Base-by-base conservation (phyloP, 2,329 filamentous ascomycete genomes). In the Neodidymelliopsis sp. region DNA sequence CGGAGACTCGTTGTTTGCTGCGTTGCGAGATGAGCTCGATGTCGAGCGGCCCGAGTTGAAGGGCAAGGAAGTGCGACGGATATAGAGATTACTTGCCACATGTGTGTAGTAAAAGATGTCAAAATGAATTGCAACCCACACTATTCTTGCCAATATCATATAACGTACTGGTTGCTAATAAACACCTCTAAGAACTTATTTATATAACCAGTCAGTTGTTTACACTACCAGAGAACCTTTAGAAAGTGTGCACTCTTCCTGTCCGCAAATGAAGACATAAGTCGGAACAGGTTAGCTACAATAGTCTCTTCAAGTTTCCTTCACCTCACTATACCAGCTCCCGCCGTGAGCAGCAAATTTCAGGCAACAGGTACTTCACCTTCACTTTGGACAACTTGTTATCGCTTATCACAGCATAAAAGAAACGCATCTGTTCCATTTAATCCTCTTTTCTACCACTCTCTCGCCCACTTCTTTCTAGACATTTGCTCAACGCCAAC, bases 21-120 rank as follows among this genome's bases (percentile, higher is more conserved):
- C 92, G 5, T 77, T 99, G 53, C 80, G 94, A 50, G 94, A 99
- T 64, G 94, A 99, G 73, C 91, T 91, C 87, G 94, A 99, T 72
- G 83, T 90, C 4, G 91, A 97, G 67, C 79, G 93, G 57, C 94
- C 94, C 0, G 93, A 96, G 63, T 88, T 94, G 82, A 86, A 84
- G 51, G 94, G 91, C 38, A 93, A 93, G 74, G 90, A 96, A 57
- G 87, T 92, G 37, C 85, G 86, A 68, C 90, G 94, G 74, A 91
- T 96, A 68, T 94, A 75, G 30, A 43, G 16, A 11, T 16, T 18
- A 6, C 18, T 12, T 3, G 10, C 30, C 4, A 38, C 15, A 33
- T 9, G 6, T 18, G 22, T 13, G 13, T 24, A 15, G 16, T 10
- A 22, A 16, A 13, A 18, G 20, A 6, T 11, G n/a, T n/a, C 12